Conservation (phyloP, 2,329 filamentous ascomycete genomes). For the Neofusicoccum cordaticola region DNA sequence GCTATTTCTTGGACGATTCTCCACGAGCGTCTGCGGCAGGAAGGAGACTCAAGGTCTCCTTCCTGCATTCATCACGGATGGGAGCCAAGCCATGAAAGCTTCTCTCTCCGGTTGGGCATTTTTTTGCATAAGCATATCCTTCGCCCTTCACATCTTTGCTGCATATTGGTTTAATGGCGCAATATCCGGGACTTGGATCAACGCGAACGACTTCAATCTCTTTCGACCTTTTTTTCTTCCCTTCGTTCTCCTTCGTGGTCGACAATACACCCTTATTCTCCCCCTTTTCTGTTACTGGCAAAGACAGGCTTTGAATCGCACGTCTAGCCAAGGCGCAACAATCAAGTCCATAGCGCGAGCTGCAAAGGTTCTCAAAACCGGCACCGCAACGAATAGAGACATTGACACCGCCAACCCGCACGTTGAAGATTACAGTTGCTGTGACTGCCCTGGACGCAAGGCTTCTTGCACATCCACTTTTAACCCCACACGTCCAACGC, state of each 20-base stretch:
- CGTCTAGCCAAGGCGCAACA: background rate
- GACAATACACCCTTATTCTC: background rate
- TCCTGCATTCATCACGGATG: background rate
- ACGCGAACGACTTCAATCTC: background rate
- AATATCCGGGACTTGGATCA: background rate
- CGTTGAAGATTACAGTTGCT: background rate
- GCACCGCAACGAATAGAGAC: constrained; percentile 4
- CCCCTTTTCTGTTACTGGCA: background rate
- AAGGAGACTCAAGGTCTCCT: background rate
- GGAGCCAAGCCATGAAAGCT: background rate
- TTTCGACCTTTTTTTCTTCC: background rate
- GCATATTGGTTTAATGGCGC: constrained; percentile 14
- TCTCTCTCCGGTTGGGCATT: background rate
- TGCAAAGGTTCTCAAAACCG: background rate
- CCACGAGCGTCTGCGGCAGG: background rate
- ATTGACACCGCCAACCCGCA: background rate
- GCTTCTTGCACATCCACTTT: background rate
- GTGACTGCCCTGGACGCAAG: background rate
- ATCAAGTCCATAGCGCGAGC: background rate
- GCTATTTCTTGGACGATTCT: background rate
- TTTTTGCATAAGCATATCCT: background rate
- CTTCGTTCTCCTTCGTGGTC: background rate
- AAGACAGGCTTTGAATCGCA: background rate
- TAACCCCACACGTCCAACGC: too few relatives aligned
- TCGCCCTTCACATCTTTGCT: background rate